Evolutionary conservation across 2,329 filamentous ascomycete genomes (phyloP).

Genomic region (Trichophyton verrucosum): DNA sequence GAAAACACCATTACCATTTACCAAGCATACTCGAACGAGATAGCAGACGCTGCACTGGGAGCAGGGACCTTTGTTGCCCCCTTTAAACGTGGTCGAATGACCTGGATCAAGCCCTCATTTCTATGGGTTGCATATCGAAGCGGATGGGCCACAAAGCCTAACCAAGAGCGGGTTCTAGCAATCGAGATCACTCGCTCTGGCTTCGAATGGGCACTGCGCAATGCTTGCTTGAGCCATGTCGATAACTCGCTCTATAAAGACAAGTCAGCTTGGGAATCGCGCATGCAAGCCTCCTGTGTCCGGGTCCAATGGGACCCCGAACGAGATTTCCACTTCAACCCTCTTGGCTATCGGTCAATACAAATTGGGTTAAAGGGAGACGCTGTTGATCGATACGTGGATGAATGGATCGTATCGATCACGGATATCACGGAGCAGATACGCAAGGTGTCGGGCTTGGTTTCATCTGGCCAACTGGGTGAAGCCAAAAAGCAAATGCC

Average conservation of each 20-base stretch:
- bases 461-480: conserved; percentile 33
- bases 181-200: conserved; percentile 41
- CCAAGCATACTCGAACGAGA: conserved; percentile 46
- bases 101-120: conserved; percentile 54
- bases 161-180: conserved; percentile 46
- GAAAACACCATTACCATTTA: conserved; percentile 46
- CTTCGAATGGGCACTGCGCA: conserved; percentile 38
- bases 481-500: conserved; percentile 15
- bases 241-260: conserved; percentile 10
- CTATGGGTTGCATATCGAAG: conserved; percentile 53
- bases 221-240: conserved; percentile 12
- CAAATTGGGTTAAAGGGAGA: conserved; percentile 47
- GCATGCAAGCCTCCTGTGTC: conserved; percentile 25
- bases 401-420: conserved; percentile 43
- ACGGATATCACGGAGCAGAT: conserved; percentile 48
- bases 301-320: conserved; percentile 56
- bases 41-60: conserved; percentile 42
- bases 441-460: conserved; percentile 34
- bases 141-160: conserved; percentile 45
- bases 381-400: conserved; percentile 37
- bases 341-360: conserved; percentile 43
- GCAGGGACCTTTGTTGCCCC: conserved; percentile 40
- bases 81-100: conserved; percentile 47
- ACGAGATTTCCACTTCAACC: conserved; percentile 35
- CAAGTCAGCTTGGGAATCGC: conserved; percentile 16